A percentile compares a stretch with the other conserved stretches of the same genome.
phyloP scores from a whole-genome alignment of 2,329 filamentous ascomycete genomes.

The Fusarium brevicatenulatum region DNA sequence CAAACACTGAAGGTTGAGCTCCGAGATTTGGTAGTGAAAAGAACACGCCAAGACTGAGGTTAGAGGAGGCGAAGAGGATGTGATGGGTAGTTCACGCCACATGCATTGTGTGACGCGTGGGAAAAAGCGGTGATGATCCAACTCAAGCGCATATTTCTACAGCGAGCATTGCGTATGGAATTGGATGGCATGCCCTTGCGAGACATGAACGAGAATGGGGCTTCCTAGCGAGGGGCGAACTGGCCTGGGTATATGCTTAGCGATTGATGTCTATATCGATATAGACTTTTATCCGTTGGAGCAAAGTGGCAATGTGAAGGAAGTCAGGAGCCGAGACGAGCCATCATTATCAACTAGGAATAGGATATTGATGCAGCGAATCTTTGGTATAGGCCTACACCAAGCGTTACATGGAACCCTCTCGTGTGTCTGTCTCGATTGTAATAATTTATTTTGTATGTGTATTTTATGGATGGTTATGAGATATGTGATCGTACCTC shows the following conservation, averaged over 20 bases:
- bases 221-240: constrained; percentile 18
- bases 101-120: constrained; percentile 5
- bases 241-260: constrained; percentile 18
- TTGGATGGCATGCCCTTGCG: constrained; percentile 21
- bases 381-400: constrained; percentile 28
- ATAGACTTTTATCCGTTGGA: constrained; percentile 10
- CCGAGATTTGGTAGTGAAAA: background rate
- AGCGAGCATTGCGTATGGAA: constrained; percentile 31
- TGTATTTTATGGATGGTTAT: constrained; percentile 6
- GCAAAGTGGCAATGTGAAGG: constrained; percentile 20
- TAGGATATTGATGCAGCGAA: constrained; percentile 9
- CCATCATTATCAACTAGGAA: constrained; percentile 1
- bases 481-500: background rate
- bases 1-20: constrained; percentile 39
- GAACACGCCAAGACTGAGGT: background rate
- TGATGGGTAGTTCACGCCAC: constrained; percentile 16
- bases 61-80: background rate
- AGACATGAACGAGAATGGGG: constrained; percentile 21
- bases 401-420: constrained; percentile 37
- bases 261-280: constrained; percentile 15
- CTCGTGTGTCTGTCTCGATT: constrained; percentile 41
- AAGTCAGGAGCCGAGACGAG: constrained; percentile 12
- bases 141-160: constrained; percentile 27
- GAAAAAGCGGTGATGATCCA: constrained; percentile 25
- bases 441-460: constrained; percentile 44